Evolutionary conservation across 1,284 basidiomycete genomes (phyloP), one percentile per base, ranked within the genome.

Genomic region (Cystobasidiaceae sp.): DNA sequence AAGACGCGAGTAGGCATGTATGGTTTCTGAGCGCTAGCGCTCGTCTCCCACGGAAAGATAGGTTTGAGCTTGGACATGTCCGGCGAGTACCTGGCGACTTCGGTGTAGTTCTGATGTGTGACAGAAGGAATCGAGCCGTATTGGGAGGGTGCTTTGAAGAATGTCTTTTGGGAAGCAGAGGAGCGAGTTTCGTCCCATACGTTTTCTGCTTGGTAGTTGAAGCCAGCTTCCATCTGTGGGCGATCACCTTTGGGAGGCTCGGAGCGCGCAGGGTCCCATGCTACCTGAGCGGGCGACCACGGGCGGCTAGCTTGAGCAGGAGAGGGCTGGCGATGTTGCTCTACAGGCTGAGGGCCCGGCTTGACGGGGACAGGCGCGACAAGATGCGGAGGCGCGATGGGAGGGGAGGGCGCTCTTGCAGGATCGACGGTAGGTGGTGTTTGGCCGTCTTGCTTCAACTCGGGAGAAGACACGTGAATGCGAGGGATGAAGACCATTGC

Each of bases 1-100:
- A 93, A 92, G 13, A 88, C 83, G 56, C 90, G 84, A 17, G 82
- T 81, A 7, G 89, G 85, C 62, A 80, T 73, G 45, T 60, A 39
- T 2, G 56, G 28, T 2, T 25, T 33, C 13, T 66, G 30, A 3
- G 54, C 30, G 9, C 39, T 34, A 50, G 58, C 23, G 21, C 34
- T 72, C 66, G 62, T 84, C 82, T 97, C 93, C 93, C 93, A 97
- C 7, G 93, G 93, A 75, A 97, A 97, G n/a, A 96, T 81, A 25
- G 82, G 79, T 70, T 86, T 86, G 28, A 93, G 83, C 71, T 88
- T 88, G 28, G 77, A 78, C 17, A 80, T 82, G 74, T 93, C 87
- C 1, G 93, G 90, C 61, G 80, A 81, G 0, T 72, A 66, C 17
- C 72, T 70, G 8, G 78, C 76, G 1, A 79, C 77, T 17, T 77